Conservation (phyloP, 2,329 filamentous ascomycete genomes). For the Aspergillus carbonarius region DNA sequence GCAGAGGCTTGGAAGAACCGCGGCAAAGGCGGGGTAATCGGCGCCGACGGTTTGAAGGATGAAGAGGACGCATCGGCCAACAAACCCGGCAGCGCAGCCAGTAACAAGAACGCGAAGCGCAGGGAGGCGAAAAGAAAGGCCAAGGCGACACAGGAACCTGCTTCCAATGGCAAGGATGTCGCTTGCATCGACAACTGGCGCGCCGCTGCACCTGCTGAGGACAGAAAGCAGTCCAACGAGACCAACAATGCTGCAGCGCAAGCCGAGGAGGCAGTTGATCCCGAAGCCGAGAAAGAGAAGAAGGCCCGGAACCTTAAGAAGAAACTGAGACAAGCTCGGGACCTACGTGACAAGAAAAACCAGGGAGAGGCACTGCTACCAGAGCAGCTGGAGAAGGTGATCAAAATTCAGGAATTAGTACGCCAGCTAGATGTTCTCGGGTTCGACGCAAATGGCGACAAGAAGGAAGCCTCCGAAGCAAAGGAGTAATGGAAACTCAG, state of each 20-base stretch:
- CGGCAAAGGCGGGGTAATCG: constrained; percentile 69
- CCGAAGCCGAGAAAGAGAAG: constrained; percentile 81
- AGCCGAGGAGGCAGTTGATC: constrained; percentile 53
- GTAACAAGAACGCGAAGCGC: constrained; percentile 84
- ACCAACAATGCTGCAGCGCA: constrained; percentile 25
- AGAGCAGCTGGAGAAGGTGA: constrained; percentile 96
- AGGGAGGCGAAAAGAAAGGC: constrained; percentile 65
- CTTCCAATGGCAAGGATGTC: constrained; percentile 25
- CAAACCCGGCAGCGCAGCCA: constrained; percentile 53
- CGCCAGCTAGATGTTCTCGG: constrained; percentile 82
- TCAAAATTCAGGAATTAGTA: constrained; percentile 92
- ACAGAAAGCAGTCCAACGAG: constrained; percentile 28
- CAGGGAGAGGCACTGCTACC: constrained; percentile 79
- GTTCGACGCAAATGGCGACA: constrained; percentile 76
- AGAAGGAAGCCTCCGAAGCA: constrained; percentile 37
- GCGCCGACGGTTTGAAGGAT: constrained; percentile 61
- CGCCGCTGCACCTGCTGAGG: constrained; percentile 20
- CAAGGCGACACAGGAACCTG: constrained; percentile 58
- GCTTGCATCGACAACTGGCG: constrained; percentile 35
- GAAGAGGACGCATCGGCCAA: constrained; percentile 39
- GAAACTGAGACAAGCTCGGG: constrained; percentile 90
- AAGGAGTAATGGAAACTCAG: constrained; percentile 12
- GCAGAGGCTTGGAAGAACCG: constrained; percentile 82
- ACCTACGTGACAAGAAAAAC: constrained; percentile 88
- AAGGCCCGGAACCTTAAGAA: constrained; percentile 89